Evolutionary conservation across 352 stramenopile species (phyloP), one percentile per base, ranked within the genome.

Genomic region (Pythium scleroteichum): DNA sequence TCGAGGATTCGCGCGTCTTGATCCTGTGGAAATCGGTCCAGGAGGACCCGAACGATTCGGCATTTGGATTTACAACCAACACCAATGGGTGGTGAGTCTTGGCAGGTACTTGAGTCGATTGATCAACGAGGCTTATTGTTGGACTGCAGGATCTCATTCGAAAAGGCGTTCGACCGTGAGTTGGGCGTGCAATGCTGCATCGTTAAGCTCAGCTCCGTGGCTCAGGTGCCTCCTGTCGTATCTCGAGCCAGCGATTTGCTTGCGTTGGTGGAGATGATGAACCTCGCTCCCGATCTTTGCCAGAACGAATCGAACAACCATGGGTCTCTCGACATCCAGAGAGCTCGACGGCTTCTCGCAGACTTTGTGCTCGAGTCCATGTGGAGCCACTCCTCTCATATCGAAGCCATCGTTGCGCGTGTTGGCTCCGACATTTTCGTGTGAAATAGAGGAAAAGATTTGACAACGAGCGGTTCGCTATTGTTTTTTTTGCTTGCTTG

Each of bases 341-440:
- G 39, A 12, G 49, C 54, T 26, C 62, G 53, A n/a, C 27, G 53
- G 17, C 27, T 41, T 4, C 59, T 64, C 29, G 54, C 41, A 27
- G 54, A 69, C n/a, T 69, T 64, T 51, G 24, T 69, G n/a, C 32
- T 64, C 4, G 48, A 63, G 23, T 52, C 48, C 3, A 24, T 69
- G 17, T 56, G 62, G 62, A 26, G 40, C 20, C 53, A 64, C 17
- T 39, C 52, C 1, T 23, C 24, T 27, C 54, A 64, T 20, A 49
- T 64, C 19, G 53, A 59, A 27, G 38, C 27, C 9, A 24, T 67
- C 5, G 45, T 45, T 10, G 16, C 24, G 22, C 16, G 29, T 16
- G 33, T 29, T n/a, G 20, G 24, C n/a, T 14, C n/a, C 12, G 19
- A 24, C 42, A 22, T 35, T n/a, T 22, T n/a, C 9, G 19, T 38